These are phyloP conservation scores for Passiflora organensis DNA, from an alignment of 345 rosid species.

Conservation along the genomic window DNA sequence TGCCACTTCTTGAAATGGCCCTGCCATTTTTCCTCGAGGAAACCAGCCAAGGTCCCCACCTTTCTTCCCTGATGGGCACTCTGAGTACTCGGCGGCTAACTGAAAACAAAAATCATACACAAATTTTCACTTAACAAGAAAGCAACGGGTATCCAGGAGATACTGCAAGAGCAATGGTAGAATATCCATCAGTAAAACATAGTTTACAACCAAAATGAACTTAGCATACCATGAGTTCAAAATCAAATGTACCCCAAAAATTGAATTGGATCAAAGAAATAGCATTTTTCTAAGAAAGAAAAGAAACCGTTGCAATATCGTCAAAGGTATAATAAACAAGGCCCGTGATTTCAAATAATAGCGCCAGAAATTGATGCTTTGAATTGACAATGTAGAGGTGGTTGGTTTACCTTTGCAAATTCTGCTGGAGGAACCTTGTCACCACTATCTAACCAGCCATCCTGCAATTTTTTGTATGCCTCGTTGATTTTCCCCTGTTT, in stretches of 20 bases:
- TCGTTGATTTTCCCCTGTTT: conserved; percentile 95
- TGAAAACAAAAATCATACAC: conserved; percentile 10
- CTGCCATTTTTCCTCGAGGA: conserved; percentile 97
- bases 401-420: conserved; percentile 69
- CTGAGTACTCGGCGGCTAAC: conserved; percentile 93
- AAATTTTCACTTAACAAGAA: neutral
- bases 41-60: conserved; percentile 99
- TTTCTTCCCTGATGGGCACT: conserved; percentile 94
- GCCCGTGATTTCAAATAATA: too few species aligned
- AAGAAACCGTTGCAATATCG: neutral
- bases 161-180: neutral
- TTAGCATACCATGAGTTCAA: neutral
- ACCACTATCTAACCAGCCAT: conserved; percentile 88
- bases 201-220: neutral
- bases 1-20: conserved; percentile 93
- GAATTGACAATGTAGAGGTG: too few species aligned
- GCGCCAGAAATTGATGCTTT: too few species aligned
- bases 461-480: conserved; percentile 90
- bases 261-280: neutral
- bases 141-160: neutral
- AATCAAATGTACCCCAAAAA: neutral
- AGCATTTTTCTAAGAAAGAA: neutral
- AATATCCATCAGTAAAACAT: too few species aligned
- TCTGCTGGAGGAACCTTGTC: conserved; percentile 99
- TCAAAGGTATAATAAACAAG: neutral